phyloP scores from a whole-genome alignment of 257 asterid genomes.

The Nicotiana sylvestris region DNA sequence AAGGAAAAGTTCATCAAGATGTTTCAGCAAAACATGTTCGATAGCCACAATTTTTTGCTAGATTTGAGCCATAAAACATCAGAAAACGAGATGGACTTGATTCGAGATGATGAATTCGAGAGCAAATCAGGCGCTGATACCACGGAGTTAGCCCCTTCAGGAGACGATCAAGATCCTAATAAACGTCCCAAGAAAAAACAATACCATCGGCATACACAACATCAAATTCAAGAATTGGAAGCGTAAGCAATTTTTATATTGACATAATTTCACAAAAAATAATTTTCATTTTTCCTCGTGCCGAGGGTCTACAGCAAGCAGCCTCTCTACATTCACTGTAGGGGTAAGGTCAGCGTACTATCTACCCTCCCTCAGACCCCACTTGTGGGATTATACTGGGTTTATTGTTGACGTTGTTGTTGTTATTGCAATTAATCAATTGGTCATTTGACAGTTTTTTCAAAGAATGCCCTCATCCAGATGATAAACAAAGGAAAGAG shows the following conservation, averaged over 20 bases:
- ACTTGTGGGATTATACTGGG: no score
- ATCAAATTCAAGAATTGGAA: conserved; percentile 77
- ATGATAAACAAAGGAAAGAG: conserved; percentile 62
- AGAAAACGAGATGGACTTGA: conserved; percentile 51
- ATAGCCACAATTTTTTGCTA: conserved; percentile 49
- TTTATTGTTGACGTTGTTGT: no score
- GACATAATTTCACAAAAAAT: no score
- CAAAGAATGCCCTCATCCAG: conserved; percentile 63
- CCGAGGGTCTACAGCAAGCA: no score
- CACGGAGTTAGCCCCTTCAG: conserved; percentile 58
- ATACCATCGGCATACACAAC: conserved; percentile 77
- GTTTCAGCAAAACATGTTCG: conserved; percentile 71
- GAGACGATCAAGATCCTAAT: conserved; percentile 67
- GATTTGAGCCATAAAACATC: conserved; percentile 53
- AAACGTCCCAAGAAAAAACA: conserved; percentile 67
- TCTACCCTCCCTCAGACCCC: no score
- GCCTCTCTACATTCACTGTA: no score
- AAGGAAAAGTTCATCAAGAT: conserved; percentile 22
- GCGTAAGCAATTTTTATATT: conserved; percentile 30
- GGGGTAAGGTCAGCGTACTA: no score
- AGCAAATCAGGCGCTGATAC: conserved; percentile 58
- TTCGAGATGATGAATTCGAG: conserved; percentile 65
- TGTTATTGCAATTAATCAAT: neutral
- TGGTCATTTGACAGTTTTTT: conserved; percentile 35
- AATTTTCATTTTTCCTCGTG: no score